Percentiles rank a stretch among this genome's conserved stretches.
Evolutionary conservation across 202 grass and related monocot species (phyloP).

Genomic region (Sporobolus alterniflorus): DNA sequence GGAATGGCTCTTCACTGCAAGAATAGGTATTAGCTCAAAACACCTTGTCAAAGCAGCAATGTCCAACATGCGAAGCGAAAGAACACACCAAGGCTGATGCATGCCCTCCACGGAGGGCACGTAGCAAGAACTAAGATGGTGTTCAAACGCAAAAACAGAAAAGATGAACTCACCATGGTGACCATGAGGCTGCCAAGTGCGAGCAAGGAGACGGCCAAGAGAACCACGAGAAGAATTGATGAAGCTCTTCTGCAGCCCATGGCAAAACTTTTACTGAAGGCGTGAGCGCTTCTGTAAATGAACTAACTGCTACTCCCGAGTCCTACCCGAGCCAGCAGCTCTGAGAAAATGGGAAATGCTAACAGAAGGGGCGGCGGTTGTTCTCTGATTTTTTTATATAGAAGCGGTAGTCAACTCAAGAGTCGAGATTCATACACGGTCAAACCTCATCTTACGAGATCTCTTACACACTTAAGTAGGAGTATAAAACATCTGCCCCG

Average conservation of each 20-base stretch:
- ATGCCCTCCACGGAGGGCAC: too few relatives aligned
- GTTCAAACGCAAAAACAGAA: not conserved
- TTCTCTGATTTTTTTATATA: constrained; percentile 30
- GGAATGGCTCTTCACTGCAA: constrained; percentile 35
- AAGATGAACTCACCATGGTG: constrained; percentile 20
- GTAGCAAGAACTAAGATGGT: not conserved
- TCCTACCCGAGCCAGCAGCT: not conserved
- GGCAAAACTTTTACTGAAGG: not conserved
- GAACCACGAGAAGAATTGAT: not conserved
- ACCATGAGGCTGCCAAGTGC: constrained; percentile 22
- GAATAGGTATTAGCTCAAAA: not conserved
- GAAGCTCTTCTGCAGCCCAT: constrained; percentile 33
- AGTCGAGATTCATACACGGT: constrained; percentile 30
- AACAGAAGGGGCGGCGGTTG: not conserved
- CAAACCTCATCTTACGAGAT: constrained; percentile 48
- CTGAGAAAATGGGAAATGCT: not conserved
- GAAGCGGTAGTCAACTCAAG: not conserved
- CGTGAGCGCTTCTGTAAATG: not conserved
- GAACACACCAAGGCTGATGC: too few relatives aligned
- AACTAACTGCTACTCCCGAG: not conserved
- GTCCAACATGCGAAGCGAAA: not conserved
- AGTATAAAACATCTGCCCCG: constrained; percentile 42
- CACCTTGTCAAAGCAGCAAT: not conserved
- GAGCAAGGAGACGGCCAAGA: constrained; percentile 39
- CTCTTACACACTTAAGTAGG: constrained; percentile 20